Base-by-base conservation (phyloP, 495 filamentous ascomycete genomes). In the Massariosphaeria phaeospora region DNA sequence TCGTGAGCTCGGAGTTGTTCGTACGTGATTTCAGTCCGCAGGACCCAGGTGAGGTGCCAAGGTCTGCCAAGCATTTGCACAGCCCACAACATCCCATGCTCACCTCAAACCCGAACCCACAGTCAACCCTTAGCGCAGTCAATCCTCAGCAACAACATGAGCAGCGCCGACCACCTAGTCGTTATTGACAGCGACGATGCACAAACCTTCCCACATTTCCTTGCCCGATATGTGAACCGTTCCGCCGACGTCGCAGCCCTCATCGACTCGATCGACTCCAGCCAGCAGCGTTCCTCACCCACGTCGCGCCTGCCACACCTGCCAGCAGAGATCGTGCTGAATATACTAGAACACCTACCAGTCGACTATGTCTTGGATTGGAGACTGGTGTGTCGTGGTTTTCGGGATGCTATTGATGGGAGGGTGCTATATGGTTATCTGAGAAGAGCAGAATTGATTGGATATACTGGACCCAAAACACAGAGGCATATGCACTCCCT, bases 181-280 rank as follows among this genome's bases (percentile, higher is more conserved):
- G n/a, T n/a, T n/a, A n/a, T n/a, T n/a, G n/a, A n/a, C n/a, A n/a
- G n/a, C n/a, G n/a, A n/a, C n/a, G n/a, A n/a, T n/a, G n/a, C n/a
- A n/a, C n/a, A n/a, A n/a, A n/a, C n/a, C n/a, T n/a, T n/a, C n/a
- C n/a, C n/a, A n/a, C n/a, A n/a, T n/a, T n/a, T n/a, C n/a, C n/a
- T n/a, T n/a, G n/a, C n/a, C n/a, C n/a, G n/a, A n/a, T n/a, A n/a
- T n/a, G n/a, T n/a, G n/a, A n/a, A n/a, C n/a, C n/a, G n/a, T n/a
- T n/a, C 40, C 13, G 48, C 47, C 20, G 56, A 59, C 29, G 34
- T 59, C 24, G 23, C 40, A 7, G 56, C 48, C 3, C 29, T 59
- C 17, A 33, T 59, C 26, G 38, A 13, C 34, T 53, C 56, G 3
- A 59, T 59, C 17, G 48, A 48, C 18, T 33, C 42, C 20, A 59